Evolutionary conservation across 225 moss, liverwort and hornwort genomes (phyloP), one percentile per base, ranked within the genome.

Genomic region (Antitrichia curtipendula): DNA sequence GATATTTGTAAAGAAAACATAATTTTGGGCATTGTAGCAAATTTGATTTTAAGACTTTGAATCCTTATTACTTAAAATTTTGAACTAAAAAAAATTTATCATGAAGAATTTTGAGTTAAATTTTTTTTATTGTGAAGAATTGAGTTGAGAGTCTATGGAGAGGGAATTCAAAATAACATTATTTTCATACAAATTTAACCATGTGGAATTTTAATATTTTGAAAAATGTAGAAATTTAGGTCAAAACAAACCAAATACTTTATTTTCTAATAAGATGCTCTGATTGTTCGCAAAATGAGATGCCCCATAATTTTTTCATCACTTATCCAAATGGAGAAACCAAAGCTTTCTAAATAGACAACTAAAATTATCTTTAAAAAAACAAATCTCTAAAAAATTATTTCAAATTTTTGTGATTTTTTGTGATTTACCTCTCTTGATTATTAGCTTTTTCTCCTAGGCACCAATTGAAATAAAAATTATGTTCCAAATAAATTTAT

Each of bases 211-310:
- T 6, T 9, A 27, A 5, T 27, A 22, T 43, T 43, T 27, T 43
- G 27, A 43, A 43, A 41, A 70, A 41, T 27, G 5, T 8, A 0
- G 28, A 71, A 16, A 66, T 27, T 9, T 2, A 45, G 45, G 16
- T 28, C 6, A 45, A 28, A 27, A 25, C 4, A 70, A 72, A 43
- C 28, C 6, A 6, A 72, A 45, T 28, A 3, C 2, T 27, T 25
- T 16, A 27, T 8, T 41, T 15, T 41, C 40, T 1, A 71, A 71
- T 2, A 43, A 41, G 16, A 71, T 27, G 5, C 7, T 16, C 0
- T 45, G 0, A 28, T 71, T 10, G 9, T 6, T 0, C 0, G 0
- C 1, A 17, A 3, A 43, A 43, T 8, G 17, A 72, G 6, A 72
- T 28, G 9, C 72, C 3, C 6, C 0, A 28, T 28, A 28, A 28